Base-by-base conservation (phyloP, 208 protist genomes). In the Trypanosoma vivax region DNA sequence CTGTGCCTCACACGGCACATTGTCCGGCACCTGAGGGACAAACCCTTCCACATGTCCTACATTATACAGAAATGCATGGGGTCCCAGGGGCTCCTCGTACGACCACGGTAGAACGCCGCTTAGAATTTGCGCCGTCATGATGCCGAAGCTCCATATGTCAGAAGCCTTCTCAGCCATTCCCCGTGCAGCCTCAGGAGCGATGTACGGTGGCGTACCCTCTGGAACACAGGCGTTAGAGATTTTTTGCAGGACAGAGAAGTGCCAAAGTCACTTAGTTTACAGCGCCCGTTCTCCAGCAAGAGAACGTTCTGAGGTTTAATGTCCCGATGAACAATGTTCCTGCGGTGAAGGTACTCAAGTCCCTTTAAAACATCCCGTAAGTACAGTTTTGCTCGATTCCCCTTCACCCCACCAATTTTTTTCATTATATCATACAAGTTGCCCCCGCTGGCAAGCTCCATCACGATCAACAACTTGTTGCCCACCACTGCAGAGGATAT, bases 301-400 rank as follows among this genome's bases (percentile, higher is more conserved):
- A 96, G 69, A 21, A 95, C 75, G 65, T 96, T 96, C 37, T 91
- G 75, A 13, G 87, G 87, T 67, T 96, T 96, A 42, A 96, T 71
- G 64, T 96, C 88, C 31, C 88, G 83, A 70, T 96, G 91, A 34
- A 89, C 52, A 58, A 89, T 84, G 35, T 79, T 70, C 48, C 76
- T 60, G 9, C 70, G 41, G 63, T 96, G 91, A 31, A 96, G 69
- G 71, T 92, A 92, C 34, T 62, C 51, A 28, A 96, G 65, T 3
- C 83, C 91, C 6, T 74, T 56, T 3, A 94, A 68, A 3, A 90
- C 68, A 50, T 90, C 77, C 3, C 64, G 61, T 3, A 79, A 27
- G 57, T 92, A 90, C 47, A 65, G 60, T 24, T 71, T 68, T 30
- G 75, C 69, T 19, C 69, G 62, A 31, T 50, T 46, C 37, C 71